Base-by-base conservation (phyloP, 345 rosid species). In the Salix brachista region DNA sequence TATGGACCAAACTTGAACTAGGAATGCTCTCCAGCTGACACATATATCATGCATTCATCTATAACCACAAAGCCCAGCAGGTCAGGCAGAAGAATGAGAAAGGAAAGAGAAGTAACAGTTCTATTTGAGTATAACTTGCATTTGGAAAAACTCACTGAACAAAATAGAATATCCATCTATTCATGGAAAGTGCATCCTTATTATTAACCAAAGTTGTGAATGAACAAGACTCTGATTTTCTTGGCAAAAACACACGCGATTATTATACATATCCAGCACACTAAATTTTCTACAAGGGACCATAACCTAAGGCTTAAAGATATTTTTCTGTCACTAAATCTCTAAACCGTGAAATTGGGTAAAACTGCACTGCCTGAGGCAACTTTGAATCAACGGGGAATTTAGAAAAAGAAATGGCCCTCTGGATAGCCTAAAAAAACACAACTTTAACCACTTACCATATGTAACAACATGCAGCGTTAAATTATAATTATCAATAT, bases 1-100 rank as follows among this genome's bases (percentile, higher is more conserved):
- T 75, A 78, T 68, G 79, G 74, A 77, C 83, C 83, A 87, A 71
- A 77, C 84, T 86, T 65, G 82, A 78, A 81, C 86, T 67, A 78
- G 88, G 82, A 81, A 67, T 82, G 79, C 81, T 65, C 67, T 83
- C 85, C 14, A 84, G 82, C 60, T 84, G 88, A 84, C 83, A 89
- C 90, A 89, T 83, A 69, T 75, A 79, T 74, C 80, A 85, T 41
- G 13, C 13, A 41, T 80, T 83, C 81, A 86, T 74, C 91, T 88
- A 70, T n/a, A 75, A 32, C 37, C 60, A 75, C 48, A 36, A 81
- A 64, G 75, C 17, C 25, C 50, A 17, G n/a, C 39, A 78, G 73
- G 30, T 58, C 69, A 79, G 72, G 9, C 28, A 42, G 21, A 74
- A 48, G 52, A 12, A 13, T 26, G 23, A 44, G 28, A 34, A 25